phyloP scores from a whole-genome alignment of 2,329 filamentous ascomycete genomes.

The Ophiocordyceps unilateralis region DNA sequence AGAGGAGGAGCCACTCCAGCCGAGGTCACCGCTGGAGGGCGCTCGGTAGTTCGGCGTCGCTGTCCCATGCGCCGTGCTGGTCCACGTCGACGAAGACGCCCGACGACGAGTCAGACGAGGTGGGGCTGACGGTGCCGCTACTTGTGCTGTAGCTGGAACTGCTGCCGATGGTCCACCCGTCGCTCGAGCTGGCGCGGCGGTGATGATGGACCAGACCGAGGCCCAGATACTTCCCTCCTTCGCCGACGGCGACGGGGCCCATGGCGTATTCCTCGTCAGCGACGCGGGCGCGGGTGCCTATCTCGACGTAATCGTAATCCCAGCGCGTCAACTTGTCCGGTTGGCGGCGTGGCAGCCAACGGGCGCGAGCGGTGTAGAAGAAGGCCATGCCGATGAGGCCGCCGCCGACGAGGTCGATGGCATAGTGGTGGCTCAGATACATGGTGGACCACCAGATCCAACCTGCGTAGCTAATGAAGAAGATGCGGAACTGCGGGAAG shows the following conservation, averaged over 20 bases:
- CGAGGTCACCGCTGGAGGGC: neutral
- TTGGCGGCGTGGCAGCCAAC: constrained; percentile 70
- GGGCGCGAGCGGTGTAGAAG: constrained; percentile 67
- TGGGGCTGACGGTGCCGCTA: constrained; percentile 32
- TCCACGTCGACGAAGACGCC: constrained; percentile 16
- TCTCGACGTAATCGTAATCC: constrained; percentile 89
- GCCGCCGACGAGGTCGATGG: constrained; percentile 78
- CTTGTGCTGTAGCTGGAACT: constrained; percentile 46
- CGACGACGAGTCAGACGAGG: constrained; percentile 25
- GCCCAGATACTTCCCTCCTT: constrained; percentile 29
- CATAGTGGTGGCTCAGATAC: constrained; percentile 96
- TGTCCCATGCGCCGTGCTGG: constrained; percentile 5
- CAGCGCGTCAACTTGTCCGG: constrained; percentile 74
- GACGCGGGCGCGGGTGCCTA: constrained; percentile 42
- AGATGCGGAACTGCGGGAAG: constrained; percentile 65
- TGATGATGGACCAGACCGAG: constrained; percentile 27
- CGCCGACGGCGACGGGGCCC: constrained; percentile 11
- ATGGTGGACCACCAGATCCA: constrained; percentile 99
- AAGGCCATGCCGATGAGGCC: constrained; percentile 60
- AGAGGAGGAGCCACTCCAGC: neutral
- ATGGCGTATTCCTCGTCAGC: constrained; percentile 27
- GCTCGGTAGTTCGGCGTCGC: constrained; percentile 11
- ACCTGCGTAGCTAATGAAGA: constrained; percentile 69
- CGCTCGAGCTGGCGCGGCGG: constrained; percentile 40
- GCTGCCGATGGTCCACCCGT: constrained; percentile 82